Conservation (phyloP, 139 green algal species). For the Astrephomene gubernaculifera region DNA sequence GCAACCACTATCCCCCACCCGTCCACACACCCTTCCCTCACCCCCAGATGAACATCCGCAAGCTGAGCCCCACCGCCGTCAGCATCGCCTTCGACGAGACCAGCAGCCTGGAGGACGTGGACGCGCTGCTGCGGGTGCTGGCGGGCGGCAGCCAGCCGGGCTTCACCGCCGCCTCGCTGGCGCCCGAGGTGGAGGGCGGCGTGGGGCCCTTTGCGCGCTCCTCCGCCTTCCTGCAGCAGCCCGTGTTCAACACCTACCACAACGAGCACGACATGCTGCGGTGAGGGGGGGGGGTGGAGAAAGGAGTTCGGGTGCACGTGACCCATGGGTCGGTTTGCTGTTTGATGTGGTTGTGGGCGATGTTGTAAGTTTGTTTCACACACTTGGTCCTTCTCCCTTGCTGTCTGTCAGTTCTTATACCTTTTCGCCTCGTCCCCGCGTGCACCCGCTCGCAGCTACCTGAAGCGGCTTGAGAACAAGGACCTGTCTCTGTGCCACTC, state of each 20-base stretch:
- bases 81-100: constrained; percentile 96
- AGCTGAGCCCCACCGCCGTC: constrained; percentile 77
- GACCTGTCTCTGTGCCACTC: constrained; percentile 96
- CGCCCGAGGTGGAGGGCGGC: constrained; percentile 55
- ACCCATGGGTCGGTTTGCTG: too few species aligned
- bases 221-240: constrained; percentile 84
- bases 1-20: background rate
- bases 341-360: too few species aligned
- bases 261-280: constrained; percentile 78
- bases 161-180: constrained; percentile 87
- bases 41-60: constrained; percentile 91
- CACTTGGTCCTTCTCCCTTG: too few species aligned
- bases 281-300: constrained; percentile 39
- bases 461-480: constrained; percentile 97
- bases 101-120: constrained; percentile 87
- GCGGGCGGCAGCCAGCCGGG: constrained; percentile 67
- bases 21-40: background rate
- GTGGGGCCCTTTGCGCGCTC: constrained; percentile 72
- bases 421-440: background rate
- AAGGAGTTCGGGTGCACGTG: too few species aligned
- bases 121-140: constrained; percentile 86
- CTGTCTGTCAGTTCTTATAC: too few species aligned
- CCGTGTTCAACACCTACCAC: constrained; percentile 96
- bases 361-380: too few species aligned
- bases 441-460: constrained; percentile 86